Percentiles rank a stretch among this genome's conserved stretches.
phyloP scores from a whole-genome alignment of 2,329 filamentous ascomycete genomes.

The Fusarium falciforme region DNA sequence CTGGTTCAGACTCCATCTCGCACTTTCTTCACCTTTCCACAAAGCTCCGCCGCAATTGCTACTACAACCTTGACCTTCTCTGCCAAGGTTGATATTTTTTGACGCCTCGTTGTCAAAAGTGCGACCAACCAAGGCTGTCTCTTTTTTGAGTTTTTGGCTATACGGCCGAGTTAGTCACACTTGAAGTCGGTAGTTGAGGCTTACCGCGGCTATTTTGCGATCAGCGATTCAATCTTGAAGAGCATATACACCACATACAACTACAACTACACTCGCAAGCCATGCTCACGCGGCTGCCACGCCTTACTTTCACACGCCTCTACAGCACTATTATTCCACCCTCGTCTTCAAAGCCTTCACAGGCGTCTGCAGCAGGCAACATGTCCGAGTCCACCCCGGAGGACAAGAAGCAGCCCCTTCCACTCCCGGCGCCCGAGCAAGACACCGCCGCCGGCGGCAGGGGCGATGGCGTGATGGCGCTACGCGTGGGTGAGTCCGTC shows the following conservation, averaged over 20 bases:
- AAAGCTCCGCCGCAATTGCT: not conserved
- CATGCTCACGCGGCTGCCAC: constrained; percentile 31
- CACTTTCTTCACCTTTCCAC: not conserved
- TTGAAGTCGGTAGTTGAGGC: not conserved
- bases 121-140: not conserved
- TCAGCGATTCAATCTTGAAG: not conserved
- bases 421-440: constrained; percentile 42
- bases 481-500: constrained; percentile 52
- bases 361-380: constrained; percentile 16
- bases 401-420: constrained; percentile 7
- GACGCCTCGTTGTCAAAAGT: not conserved
- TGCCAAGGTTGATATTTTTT: not conserved
- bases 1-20: not conserved
- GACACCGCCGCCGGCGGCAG: constrained; percentile 11
- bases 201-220: not conserved
- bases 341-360: constrained; percentile 10
- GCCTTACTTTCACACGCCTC: constrained; percentile 17
- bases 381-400: not conserved
- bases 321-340: constrained; percentile 7
- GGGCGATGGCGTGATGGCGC: constrained; percentile 39
- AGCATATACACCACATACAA: not conserved
- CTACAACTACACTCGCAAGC: constrained; percentile 1
- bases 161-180: not conserved
- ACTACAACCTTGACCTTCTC: not conserved
- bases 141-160: not conserved